Base-by-base conservation (phyloP, 2,329 filamentous ascomycete genomes). In the Thelonectria blattea region DNA sequence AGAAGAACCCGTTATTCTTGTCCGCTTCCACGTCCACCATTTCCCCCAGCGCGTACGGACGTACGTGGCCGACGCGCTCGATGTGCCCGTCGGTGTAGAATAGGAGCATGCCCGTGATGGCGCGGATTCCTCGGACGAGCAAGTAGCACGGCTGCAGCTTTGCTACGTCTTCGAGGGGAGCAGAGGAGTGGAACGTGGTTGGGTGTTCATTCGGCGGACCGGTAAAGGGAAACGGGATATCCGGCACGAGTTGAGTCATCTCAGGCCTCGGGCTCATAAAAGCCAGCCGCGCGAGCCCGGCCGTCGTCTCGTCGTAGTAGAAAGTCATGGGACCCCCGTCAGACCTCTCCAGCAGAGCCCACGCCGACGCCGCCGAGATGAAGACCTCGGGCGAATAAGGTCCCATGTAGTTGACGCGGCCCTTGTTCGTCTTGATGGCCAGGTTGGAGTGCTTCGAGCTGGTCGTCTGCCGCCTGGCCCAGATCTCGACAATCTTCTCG, bases 331-430 rank as follows among this genome's bases (percentile, higher is more conserved):
- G 30, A 1, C 14, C 20, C 3, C 55, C 55, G 3, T 52, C 22
- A 1, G 55, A 32, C n/a, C 3, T 52, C 10, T 58, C 55, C 3
- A 58, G 24, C 2, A 58, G 41, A 5, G n/a, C 24, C 55, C 55
- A 58, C 15, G 3, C 11, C 34, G 34, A 37, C 3, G 18, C 17
- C 5, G 12, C 37, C 10, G 17, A 11, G 2, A 24, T n/a, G 17
- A 17, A 41, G 14, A 47, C 12, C 2, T 17, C n/a, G 3, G 27
- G 41, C 6, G 27, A 10, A 5, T 37, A 14, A 6, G n/a, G 32
- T 3, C 42, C 55, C 55, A 58, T 52, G 30, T 43, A 43, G n/a
- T 17, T 11, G 17, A 20, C 41, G 18, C 41, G 49, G 6, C 49
- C 34, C 17, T 49, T 15, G 15, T 52, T 53, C 2, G 49, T 58